Evolutionary conservation across 1,284 basidiomycete genomes (phyloP).

Genomic region (Ganoderma boninense): DNA sequence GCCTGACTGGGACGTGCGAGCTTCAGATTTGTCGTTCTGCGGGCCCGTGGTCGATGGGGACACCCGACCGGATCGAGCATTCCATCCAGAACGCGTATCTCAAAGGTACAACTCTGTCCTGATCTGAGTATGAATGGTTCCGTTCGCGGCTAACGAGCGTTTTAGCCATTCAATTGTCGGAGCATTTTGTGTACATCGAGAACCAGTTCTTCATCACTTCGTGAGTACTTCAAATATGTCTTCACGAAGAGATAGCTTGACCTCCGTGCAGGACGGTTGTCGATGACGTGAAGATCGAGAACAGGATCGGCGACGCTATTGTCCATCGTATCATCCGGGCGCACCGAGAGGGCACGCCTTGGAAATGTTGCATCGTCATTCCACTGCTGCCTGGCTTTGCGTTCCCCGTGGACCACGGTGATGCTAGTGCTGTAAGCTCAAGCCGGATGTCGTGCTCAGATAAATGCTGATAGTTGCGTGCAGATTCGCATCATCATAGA

Average conservation of each 20-base stretch:
- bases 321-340: slow-evolving; percentile 93
- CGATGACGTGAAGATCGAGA: slow-evolving; percentile 90
- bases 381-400: slow-evolving; percentile 95
- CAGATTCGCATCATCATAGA: slow-evolving; percentile 93
- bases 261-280: slow-evolving; percentile 72
- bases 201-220: slow-evolving; percentile 99
- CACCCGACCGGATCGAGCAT: slow-evolving; percentile 85
- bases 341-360: slow-evolving; percentile 81
- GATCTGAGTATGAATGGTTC: neutral
- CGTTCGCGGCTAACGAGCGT: neutral
- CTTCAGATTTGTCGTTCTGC: slow-evolving; percentile 96
- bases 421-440: slow-evolving; percentile 85
- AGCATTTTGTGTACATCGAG: slow-evolving; percentile 95
- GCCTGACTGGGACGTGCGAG: slow-evolving; percentile 96
- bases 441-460: neutral
- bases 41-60: slow-evolving; percentile 97
- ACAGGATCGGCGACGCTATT: slow-evolving; percentile 94
- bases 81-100: slow-evolving; percentile 97
- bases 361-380: slow-evolving; percentile 95
- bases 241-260: neutral
- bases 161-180: slow-evolving; percentile 92
- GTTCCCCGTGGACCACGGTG: slow-evolving; percentile 91
- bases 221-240: slow-evolving; percentile 49
- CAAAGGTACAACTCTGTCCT: slow-evolving; percentile 65
- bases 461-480: slow-evolving; percentile 16